Conservation (phyloP, 768 basidiomycete genomes). For the Saitozyma sp. region DNA sequence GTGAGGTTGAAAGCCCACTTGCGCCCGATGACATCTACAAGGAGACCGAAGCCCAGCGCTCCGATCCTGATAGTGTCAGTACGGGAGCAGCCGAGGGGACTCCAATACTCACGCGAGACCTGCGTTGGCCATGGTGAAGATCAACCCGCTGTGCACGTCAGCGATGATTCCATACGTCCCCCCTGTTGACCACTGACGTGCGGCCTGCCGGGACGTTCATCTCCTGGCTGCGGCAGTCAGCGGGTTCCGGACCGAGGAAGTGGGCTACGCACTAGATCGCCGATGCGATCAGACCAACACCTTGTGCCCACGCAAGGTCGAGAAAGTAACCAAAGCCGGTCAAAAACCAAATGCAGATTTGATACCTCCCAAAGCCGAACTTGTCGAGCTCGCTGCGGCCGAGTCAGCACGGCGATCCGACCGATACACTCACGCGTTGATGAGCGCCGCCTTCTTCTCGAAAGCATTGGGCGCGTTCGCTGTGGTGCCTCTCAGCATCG, state of each 20-base stretch:
- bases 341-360: slow-evolving; percentile 51
- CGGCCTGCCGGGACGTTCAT: slow-evolving; percentile 26
- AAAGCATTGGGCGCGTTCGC: slow-evolving; percentile 36
- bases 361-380: slow-evolving; percentile 49
- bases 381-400: slow-evolving; percentile 41
- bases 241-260: neutral
- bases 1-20: slow-evolving; percentile 55
- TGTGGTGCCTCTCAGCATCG: slow-evolving; percentile 32
- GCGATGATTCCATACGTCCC: slow-evolving; percentile 8
- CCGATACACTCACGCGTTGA: slow-evolving; percentile 45
- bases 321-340: slow-evolving; percentile 53
- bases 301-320: slow-evolving; percentile 51
- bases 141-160: slow-evolving; percentile 28
- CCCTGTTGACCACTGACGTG: neutral
- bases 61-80: slow-evolving; percentile 30
- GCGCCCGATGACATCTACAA: slow-evolving; percentile 52
- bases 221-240: slow-evolving; percentile 32
- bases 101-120: slow-evolving; percentile 38
- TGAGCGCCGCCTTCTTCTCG: slow-evolving; percentile 50
- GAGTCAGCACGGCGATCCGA: neutral
- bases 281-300: slow-evolving; percentile 46
- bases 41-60: slow-evolving; percentile 49
- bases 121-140: slow-evolving; percentile 51
- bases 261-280: slow-evolving; percentile 38
- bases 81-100: neutral